Base-by-base conservation (phyloP, 805 yeast genomes). In the Wickerhamomyces ciferrii region DNA sequence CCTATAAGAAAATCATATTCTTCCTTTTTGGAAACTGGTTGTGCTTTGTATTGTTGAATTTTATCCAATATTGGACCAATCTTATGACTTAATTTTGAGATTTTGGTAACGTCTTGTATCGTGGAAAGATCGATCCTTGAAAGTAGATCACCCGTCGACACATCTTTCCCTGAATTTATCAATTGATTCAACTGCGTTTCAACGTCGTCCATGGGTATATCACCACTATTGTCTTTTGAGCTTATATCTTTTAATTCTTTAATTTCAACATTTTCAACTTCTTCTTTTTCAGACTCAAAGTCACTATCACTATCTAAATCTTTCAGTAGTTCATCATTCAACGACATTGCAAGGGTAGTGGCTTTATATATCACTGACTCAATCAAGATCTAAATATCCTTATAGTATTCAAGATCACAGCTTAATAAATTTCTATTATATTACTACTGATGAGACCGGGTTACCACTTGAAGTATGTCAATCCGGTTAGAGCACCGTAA, bases 1-100 rank as follows among this genome's bases (percentile, higher is more conserved):
- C 63, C 62, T 5, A 76, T 66, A 11, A 87, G 62, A 25, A 84
- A 73, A n/a, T 67, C 61, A 53, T 74, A 72, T 52, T 81, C 82
- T 17, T 53, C 43, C 18, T 48, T 50, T 42, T 54, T 59, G 4
- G 62, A 54, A 19, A 59, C 48, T 19, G 53, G 43, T 35, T 46
- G 45, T 4, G 41, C 7, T 43, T 53, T 41, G 34, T 50, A 54
- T 14, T 47, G 39, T 6, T 59, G 55, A 9, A 61, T 51, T 18
- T 44, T 48, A 1, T 42, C 11, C 4, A 54, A n/a, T 15, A 52
- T 34, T 6, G 61, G 60, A 25, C 25, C 41, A 11, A 58, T 42
- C 19, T 41, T 54, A 6, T 14, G n/a, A 3, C 45, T 31, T 2
- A 58, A 38, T 21, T 46, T 49, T 1, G 61, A 53, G 7, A 46